Conservation (phyloP, 2,329 filamentous ascomycete species). For the Aspergillus texensis region DNA sequence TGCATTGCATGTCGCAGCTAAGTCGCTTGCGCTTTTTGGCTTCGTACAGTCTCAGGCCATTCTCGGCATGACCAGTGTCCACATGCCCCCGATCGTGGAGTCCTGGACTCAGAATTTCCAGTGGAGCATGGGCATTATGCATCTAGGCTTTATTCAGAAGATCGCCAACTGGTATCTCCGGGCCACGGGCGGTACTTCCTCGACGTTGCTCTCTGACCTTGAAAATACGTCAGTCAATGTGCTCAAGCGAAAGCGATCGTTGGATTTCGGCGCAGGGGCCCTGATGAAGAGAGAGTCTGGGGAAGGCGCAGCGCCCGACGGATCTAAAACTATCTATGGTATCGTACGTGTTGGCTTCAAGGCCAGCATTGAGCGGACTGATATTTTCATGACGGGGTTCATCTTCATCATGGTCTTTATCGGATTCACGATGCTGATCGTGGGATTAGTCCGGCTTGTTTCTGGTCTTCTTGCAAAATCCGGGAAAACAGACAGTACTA, state of each 20-base stretch:
- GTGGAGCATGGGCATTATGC: slow-evolving; percentile 95
- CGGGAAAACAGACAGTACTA: slow-evolving; percentile 63
- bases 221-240: slow-evolving; percentile 79
- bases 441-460: slow-evolving; percentile 75
- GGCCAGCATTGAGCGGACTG: slow-evolving; percentile 80
- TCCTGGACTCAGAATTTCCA: slow-evolving; percentile 97
- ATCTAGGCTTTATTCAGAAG: slow-evolving; percentile 78
- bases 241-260: slow-evolving; percentile 60
- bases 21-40: slow-evolving; percentile 84
- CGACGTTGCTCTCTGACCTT: slow-evolving; percentile 74
- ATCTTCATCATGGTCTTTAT: slow-evolving; percentile 87
- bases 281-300: slow-evolving; percentile 48
- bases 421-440: slow-evolving; percentile 69
- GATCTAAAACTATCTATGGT: slow-evolving; percentile 65
- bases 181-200: slow-evolving; percentile 81
- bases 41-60: slow-evolving; percentile 95
- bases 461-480: slow-evolving; percentile 74
- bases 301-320: slow-evolving; percentile 15
- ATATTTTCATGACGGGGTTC: slow-evolving; percentile 89
- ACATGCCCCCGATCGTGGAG: slow-evolving; percentile 81
- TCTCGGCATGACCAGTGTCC: slow-evolving; percentile 78
- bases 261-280: slow-evolving; percentile 37
- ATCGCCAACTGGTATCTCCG: slow-evolving; percentile 96
- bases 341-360: slow-evolving; percentile 88
- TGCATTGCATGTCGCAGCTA: slow-evolving; percentile 88